phyloP scores from a whole-genome alignment of 768 basidiomycete genomes.

The Rhodotorula diobovata region DNA sequence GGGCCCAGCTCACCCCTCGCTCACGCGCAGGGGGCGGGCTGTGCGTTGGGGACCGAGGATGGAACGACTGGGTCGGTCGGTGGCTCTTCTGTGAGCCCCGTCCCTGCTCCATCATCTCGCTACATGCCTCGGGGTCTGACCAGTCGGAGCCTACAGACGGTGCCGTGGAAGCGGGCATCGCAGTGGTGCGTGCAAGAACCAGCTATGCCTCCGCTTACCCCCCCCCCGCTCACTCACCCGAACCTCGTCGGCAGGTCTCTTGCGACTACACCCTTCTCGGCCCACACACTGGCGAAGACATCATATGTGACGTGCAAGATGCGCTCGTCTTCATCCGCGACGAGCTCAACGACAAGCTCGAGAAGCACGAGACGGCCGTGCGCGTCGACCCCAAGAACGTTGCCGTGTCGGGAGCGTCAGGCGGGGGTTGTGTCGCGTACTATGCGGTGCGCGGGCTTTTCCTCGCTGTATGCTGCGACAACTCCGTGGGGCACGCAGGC shows the following conservation, averaged over 20 bases:
- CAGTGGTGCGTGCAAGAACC: not conserved
- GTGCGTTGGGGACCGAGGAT: not conserved
- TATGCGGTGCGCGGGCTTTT: not conserved
- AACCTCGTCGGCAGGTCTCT: not conserved
- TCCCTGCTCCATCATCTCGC: not conserved
- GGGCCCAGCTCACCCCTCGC: not conserved
- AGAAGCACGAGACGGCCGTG: not conserved
- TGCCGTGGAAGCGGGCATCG: not conserved
- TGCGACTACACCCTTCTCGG: conserved; percentile 16
- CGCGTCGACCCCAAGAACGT: not conserved
- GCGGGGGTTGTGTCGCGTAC: not conserved
- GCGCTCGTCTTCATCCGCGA: not conserved
- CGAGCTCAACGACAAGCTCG: not conserved
- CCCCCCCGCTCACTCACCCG: not conserved
- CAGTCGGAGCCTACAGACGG: not conserved
- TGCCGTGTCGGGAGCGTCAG: not conserved
- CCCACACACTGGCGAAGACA: not conserved
- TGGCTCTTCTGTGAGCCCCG: not conserved
- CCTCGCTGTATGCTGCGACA: too few species aligned
- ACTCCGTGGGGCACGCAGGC: too few species aligned
- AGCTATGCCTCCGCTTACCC: too few species aligned
- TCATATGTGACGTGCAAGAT: conserved; percentile 8
- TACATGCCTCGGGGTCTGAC: not conserved
- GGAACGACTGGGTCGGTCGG: not conserved
- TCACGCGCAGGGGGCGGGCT: not conserved